A percentile compares a stretch with the other conserved stretches of the same genome.
Evolutionary conservation across 2,329 filamentous ascomycete genomes (phyloP).

Genomic region (Dendryphion nanum): DNA sequence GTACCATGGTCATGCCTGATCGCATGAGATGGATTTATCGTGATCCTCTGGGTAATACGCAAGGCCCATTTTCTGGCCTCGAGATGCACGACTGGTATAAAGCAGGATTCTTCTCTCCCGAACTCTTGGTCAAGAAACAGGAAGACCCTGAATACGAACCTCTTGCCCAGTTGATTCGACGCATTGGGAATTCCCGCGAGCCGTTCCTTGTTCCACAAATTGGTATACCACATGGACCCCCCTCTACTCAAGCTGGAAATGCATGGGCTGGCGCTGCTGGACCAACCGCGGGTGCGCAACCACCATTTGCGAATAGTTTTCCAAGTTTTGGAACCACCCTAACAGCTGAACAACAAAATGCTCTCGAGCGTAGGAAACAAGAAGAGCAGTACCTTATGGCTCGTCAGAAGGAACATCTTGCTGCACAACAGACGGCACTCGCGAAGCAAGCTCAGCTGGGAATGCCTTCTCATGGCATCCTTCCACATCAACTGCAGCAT

Average conservation of each 20-base stretch:
- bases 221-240: conserved; percentile 84
- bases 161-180: conserved; percentile 86
- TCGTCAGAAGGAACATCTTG: conserved; percentile 88
- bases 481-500: conserved; percentile 73
- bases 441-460: conserved; percentile 66
- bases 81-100: conserved; percentile 99
- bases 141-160: conserved; percentile 95
- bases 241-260: conserved; percentile 50
- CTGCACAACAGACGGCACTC: conserved; percentile 76
- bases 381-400: conserved; percentile 98
- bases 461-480: conserved; percentile 52
- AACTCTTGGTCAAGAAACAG: conserved; percentile 89
- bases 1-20: conserved; percentile 98
- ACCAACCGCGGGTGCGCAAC: conserved; percentile 53
- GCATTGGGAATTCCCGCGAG: conserved; percentile 95
- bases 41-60: conserved; percentile 86
- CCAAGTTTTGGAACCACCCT: conserved; percentile 95
- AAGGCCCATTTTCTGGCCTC: conserved; percentile 91
- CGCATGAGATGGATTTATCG: conserved; percentile 98
- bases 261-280: conserved; percentile 44
- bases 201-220: conserved; percentile 98
- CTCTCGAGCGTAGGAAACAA: conserved; percentile 91
- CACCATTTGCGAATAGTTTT: conserved; percentile 89
- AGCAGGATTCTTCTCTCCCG: conserved; percentile 93
- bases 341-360: conserved; percentile 97